Base-by-base conservation (phyloP, 345 rosid genomes). In the Brassica incana region DNA sequence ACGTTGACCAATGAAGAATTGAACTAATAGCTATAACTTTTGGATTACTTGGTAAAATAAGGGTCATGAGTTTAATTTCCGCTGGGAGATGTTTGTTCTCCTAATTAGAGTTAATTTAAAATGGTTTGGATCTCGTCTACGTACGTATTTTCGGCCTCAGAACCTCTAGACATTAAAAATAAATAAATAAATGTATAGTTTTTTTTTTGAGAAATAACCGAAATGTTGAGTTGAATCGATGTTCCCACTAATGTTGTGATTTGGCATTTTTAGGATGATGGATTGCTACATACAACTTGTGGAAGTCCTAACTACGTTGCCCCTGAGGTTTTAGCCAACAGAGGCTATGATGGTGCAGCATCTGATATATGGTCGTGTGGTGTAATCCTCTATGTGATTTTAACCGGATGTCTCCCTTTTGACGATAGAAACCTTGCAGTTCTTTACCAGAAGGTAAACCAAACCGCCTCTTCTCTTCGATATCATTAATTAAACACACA, bases 251-350 rank as follows among this genome's bases (percentile, higher is more conserved):
- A 12, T 25, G 16, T 25, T 68, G 58, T 27, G 7, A 64, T 48
- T 76, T 58, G 29, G 7, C 74, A 50, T 67, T 9, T 58, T 52
- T 80, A 92, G 98, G 92, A 87, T 67, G 99, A 95, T 18, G 98
- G 99, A 23, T 83, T 95, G 65, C 82, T 95, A 80, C 99, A 92
- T 76, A 95, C 99, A 68, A 92, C 97, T 8, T 95, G 99, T 66
- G 99, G 99, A 76, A 95, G 98, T 76, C 99, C 99, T n/a, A 95
- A 95, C 79, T 95, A 95, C 65, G 94, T 95, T 66, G 99, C 99
- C 1, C 99, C 99, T 2, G 99, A 95, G 85, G 87, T 95, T 66
- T 90, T 95, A 65, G 86, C 88, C 8, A 95, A 91, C 77, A 84
- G 87, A 85, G 99, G 99, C 10, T 95, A 95, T 2, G 88, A 95